Conservation (phyloP, 306 rosid species). For the Cucumis hystrix region DNA sequence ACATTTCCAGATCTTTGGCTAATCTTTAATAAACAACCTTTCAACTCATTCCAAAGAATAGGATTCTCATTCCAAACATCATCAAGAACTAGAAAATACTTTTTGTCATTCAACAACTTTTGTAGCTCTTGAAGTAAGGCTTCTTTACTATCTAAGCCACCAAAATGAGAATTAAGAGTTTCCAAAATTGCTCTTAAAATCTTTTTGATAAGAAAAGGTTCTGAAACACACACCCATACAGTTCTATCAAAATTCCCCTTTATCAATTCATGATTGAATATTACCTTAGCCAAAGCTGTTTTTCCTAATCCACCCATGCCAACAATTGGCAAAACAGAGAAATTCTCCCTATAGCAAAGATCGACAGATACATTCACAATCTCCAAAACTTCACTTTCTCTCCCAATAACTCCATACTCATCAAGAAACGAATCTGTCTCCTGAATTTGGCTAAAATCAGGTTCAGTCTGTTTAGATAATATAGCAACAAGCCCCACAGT, state of each 20-base stretch:
- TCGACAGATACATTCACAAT: neutral
- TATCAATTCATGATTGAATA: slow-evolving; percentile 1
- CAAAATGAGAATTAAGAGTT: neutral
- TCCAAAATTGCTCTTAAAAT: slow-evolving; percentile 6
- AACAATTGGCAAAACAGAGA: slow-evolving; percentile 8
- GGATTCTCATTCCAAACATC: slow-evolving; percentile 17
- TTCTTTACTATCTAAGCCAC: neutral
- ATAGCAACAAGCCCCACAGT: slow-evolving; percentile 6
- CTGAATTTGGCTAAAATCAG: neutral
- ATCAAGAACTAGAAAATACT: slow-evolving; percentile 12
- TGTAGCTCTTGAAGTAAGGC: neutral
- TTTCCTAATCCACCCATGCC: slow-evolving; percentile 17
- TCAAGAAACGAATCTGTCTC: neutral
- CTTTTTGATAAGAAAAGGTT: neutral
- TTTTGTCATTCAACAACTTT: neutral
- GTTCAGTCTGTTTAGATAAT: neutral
- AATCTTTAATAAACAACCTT: neutral
- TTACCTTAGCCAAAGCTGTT: slow-evolving; percentile 5
- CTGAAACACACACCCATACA: slow-evolving; percentile 16
- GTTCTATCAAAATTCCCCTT: neutral
- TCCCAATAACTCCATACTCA: neutral
- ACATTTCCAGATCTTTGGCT: neutral
- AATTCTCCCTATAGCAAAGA: neutral
- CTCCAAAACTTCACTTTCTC: neutral
- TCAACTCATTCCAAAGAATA: neutral